Base-by-base conservation (phyloP, 352 stramenopile species). In the Proteromonas lacertae region DNA sequence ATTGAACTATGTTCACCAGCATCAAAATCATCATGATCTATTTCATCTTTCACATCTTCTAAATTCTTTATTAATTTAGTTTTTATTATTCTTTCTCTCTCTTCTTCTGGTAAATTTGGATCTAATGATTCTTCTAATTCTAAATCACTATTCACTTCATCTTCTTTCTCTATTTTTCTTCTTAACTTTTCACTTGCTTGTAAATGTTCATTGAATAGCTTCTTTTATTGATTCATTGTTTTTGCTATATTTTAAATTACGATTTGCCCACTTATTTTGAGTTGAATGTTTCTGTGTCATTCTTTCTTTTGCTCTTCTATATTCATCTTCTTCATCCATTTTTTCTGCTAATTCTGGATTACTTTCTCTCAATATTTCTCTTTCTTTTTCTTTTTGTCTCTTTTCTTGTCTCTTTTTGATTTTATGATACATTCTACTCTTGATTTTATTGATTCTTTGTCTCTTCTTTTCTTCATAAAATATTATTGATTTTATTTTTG, bases 401-500 rank as follows among this genome's bases (percentile, higher is more conserved):
- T 66, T 65, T 50, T 70, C 53, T 44, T 91, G 66, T 36, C 70
- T 67, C 52, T 93, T 96, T 34, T 74, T 64, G 46, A 94, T 93
- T 49, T 89, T 86, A 46, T 86, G 70, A 61, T 92, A 96, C 22
- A 91, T 73, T 48, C 95, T 96, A 23, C 71, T 92, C 57, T 97
- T 97, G 50, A 95, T 97, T 57, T 96, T 96, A 58, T 96, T 96
- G 20, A 93, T 77, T 22, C 83, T 76, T 46, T 83, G 71, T 33
- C 70, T 53, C 50, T 96, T 97, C 54, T 92, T 72, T 55, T 97
- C 81, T 30, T 95, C 71, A 54, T 95, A 95, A 44, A 95, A 96
- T 48, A 97, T 66, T 29, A 97, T 57, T 36, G 77, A 65, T 29
- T 80, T 65, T 53, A 97, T 73, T 51, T 91, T 89, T 1, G 77